Evolutionary conservation across 352 stramenopile genomes (phyloP).

Genomic region (Thalassiosira hispida): DNA sequence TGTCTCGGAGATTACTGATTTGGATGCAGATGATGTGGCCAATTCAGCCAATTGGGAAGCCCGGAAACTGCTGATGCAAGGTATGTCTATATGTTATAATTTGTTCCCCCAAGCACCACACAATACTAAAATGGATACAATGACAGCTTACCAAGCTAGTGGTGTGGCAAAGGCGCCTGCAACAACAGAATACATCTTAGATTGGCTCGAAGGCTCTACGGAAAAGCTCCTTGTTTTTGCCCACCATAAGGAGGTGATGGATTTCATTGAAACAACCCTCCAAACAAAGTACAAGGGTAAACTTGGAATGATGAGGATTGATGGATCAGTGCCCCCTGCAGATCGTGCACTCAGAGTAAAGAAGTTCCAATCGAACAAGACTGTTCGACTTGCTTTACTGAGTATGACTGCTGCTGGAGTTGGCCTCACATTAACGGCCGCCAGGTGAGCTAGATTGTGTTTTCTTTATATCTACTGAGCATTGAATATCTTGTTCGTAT

Average conservation of each 20-base stretch:
- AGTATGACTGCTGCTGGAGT: slow-evolving; percentile 82
- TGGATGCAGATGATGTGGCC: slow-evolving; percentile 53
- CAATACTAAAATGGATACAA: no score
- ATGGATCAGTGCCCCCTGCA: slow-evolving; percentile 68
- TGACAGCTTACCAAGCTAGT: slow-evolving; percentile 71
- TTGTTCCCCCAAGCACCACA: no score
- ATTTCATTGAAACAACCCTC: slow-evolving; percentile 69
- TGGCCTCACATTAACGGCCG: slow-evolving; percentile 83
- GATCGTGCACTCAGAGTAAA: slow-evolving; percentile 75
- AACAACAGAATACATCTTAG: slow-evolving; percentile 74
- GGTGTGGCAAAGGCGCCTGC: slow-evolving; percentile 70
- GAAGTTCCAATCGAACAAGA: slow-evolving; percentile 80
- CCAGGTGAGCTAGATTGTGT: slow-evolving; percentile 59
- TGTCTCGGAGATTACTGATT: slow-evolving; percentile 46
- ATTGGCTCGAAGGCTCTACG: slow-evolving; percentile 69
- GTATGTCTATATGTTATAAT: slow-evolving; percentile 7
- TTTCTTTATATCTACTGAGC: no score
- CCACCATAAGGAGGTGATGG: slow-evolving; percentile 83
- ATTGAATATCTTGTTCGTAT: no score
- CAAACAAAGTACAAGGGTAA: slow-evolving; percentile 61
- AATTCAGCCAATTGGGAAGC: slow-evolving; percentile 62
- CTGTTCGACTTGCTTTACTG: slow-evolving; percentile 73
- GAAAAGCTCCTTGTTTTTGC: slow-evolving; percentile 85
- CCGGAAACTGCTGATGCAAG: slow-evolving; percentile 53
- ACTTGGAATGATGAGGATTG: slow-evolving; percentile 80